Percentiles rank a stretch among this genome's conserved stretches.
These are phyloP conservation scores for Paraphaeosphaeria minitans DNA, from an alignment of 2,329 filamentous ascomycete genomes.

Conservation along the genomic window DNA sequence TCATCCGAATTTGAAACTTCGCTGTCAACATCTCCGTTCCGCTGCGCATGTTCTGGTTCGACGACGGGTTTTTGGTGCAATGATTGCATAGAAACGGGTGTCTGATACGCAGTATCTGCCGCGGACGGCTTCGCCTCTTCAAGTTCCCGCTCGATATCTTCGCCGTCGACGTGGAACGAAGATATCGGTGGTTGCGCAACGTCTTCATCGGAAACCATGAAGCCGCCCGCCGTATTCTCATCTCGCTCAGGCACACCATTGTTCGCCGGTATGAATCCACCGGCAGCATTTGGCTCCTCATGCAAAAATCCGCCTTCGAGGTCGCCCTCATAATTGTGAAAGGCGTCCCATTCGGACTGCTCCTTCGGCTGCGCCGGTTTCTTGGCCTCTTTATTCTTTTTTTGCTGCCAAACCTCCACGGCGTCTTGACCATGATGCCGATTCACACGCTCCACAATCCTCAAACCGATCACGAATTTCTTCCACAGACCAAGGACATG, in stretches of 20 bases:
- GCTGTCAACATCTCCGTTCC: constrained; percentile 33
- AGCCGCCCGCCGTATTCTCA: constrained; percentile 42
- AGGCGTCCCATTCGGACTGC: constrained; percentile 42
- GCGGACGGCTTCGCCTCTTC: constrained; percentile 3
- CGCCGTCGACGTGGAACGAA: constrained; percentile 40
- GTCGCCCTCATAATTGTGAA: constrained; percentile 30
- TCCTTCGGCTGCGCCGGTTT: constrained; percentile 60
- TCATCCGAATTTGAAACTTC: constrained; percentile 47
- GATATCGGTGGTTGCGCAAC: constrained; percentile 29
- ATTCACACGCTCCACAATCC: constrained; percentile 64
- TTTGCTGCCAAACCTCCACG: constrained; percentile 5
- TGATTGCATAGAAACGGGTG: constrained; percentile 45
- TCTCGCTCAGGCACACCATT: constrained; percentile 36
- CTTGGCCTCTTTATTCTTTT: constrained; percentile 60
- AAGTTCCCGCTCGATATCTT: constrained; percentile 24
- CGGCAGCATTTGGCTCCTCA: constrained; percentile 29
- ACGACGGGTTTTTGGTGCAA: constrained; percentile 27
- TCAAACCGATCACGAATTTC: constrained; percentile 82
- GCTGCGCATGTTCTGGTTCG: constrained; percentile 9
- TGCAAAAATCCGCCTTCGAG: constrained; percentile 52
- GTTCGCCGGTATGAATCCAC: constrained; percentile 19
- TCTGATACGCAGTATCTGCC: constrained; percentile 26
- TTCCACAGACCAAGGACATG: constrained; percentile 78
- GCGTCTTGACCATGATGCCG: constrained; percentile 40
- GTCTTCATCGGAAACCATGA: constrained; percentile 46